A percentile compares a stretch with the other conserved stretches of the same genome.
phyloP scores from a whole-genome alignment of 2,329 filamentous ascomycete species.

The Cladophialophora exuberans region DNA sequence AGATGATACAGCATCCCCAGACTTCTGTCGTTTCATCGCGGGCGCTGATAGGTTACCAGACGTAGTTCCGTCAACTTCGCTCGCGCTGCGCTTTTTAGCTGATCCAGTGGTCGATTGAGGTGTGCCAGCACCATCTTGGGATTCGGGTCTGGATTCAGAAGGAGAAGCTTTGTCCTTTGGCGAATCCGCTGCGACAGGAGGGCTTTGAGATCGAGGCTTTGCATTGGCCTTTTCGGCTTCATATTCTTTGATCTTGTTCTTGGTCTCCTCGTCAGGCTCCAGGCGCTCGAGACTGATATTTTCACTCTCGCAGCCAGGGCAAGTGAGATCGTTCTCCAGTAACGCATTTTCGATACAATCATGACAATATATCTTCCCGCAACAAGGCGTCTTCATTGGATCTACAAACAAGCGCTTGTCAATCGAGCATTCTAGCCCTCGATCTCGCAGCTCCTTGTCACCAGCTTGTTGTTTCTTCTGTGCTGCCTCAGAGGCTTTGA shows the following conservation, averaged over 20 bases:
- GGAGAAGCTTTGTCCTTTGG: conserved; percentile 22
- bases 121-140: conserved; percentile 28
- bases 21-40: conserved; percentile 48
- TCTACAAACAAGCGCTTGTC: conserved; percentile 98
- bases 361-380: conserved; percentile 97
- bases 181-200: conserved; percentile 25
- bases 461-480: conserved; percentile 76
- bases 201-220: conserved; percentile 42
- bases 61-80: conserved; percentile 62
- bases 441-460: conserved; percentile 85
- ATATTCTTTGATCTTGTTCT: conserved; percentile 77
- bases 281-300: conserved; percentile 93
- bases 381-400: conserved; percentile 98
- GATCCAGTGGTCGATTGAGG: conserved; percentile 33
- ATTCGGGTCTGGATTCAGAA: conserved; percentile 21
- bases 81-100: conserved; percentile 80
- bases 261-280: conserved; percentile 76
- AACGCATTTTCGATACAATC: conserved; percentile 99
- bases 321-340: conserved; percentile 97
- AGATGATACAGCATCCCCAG: conserved; percentile 40
- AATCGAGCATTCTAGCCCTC: conserved; percentile 88
- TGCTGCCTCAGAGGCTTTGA: conserved; percentile 77
- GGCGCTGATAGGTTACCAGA: conserved; percentile 51
- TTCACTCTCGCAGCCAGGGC: conserved; percentile 87
- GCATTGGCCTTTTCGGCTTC: conserved; percentile 56